These are phyloP conservation scores for Geranium brycei DNA, from an alignment of 345 rosid genomes.

Conservation along the genomic window DNA sequence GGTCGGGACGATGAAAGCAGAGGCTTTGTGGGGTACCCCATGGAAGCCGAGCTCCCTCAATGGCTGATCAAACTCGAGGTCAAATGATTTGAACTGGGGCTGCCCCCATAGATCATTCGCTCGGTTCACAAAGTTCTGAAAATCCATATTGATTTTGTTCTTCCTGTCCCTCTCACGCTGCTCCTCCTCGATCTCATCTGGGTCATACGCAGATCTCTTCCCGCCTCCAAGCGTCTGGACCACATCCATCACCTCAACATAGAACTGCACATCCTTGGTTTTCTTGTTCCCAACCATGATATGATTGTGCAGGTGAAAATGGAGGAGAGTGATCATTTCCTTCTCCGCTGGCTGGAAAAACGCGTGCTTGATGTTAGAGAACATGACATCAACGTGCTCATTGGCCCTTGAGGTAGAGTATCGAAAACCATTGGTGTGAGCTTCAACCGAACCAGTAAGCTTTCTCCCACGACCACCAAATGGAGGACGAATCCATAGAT, in stretches of 20 bases:
- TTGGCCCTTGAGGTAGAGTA: conserved; percentile 66
- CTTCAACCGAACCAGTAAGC: conserved; percentile 75
- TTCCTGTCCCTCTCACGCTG: conserved; percentile 80
- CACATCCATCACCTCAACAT: conserved; percentile 83
- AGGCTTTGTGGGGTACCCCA: conserved; percentile 77
- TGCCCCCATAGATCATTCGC: conserved; percentile 84
- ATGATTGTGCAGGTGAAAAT: conserved; percentile 85
- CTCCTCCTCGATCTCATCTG: conserved; percentile 90
- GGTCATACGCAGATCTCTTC: conserved; percentile 88
- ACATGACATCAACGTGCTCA: conserved; percentile 78
- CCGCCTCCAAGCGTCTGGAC: conserved; percentile 76
- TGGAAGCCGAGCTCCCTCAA: conserved; percentile 85
- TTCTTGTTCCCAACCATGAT: conserved; percentile 91
- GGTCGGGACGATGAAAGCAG: conserved; percentile 81
- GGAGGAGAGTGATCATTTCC: conserved; percentile 79
- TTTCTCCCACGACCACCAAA: conserved; percentile 90
- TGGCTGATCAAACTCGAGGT: conserved; percentile 96
- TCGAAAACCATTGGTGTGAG: conserved; percentile 72
- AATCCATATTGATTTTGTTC: conserved; percentile 80
- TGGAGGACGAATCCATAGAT: conserved; percentile 76
- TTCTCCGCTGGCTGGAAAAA: conserved; percentile 93
- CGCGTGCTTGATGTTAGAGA: conserved; percentile 73
- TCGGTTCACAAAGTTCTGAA: conserved; percentile 66
- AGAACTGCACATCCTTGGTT: conserved; percentile 91
- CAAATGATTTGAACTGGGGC: conserved; percentile 59